Base-by-base conservation (phyloP, 2,329 filamentous ascomycete genomes). In the Pseudocercospora macadamiae region DNA sequence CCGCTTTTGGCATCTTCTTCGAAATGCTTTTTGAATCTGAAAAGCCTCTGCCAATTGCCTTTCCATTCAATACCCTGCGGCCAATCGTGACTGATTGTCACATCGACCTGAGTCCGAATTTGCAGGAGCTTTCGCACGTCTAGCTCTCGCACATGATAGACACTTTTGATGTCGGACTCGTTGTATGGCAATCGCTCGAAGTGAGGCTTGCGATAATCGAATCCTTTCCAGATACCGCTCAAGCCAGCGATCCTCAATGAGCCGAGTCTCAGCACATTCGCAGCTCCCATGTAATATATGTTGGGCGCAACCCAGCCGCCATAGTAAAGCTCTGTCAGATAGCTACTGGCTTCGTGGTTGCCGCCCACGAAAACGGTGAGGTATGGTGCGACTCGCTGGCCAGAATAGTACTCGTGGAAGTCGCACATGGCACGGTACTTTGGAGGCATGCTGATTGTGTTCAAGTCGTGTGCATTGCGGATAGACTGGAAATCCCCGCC, bases 301-400 rank as follows among this genome's bases (percentile, higher is more conserved):
- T 95, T 96, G 7, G 91, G 92, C 6, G 93, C 93, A 4, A 91
- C 95, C 95, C 95, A 99, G 51, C 95, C 95, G 52, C 95, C 95
- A 72, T 97, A 96, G 78, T 91, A 96, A 0, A 99, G 83, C 76
- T 99, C 95, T 80, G 88, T 95, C 4, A 96, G 80, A 75, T 97
- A 87, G 51, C 90, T 92, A 69, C 90, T 90, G 0, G 95, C 93
- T 77, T 99, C 95, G 70, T 99, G 95, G 72, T 99, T 99, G 2
- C 95, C 95, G 42, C 88, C 93, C 51, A 96, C 87, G 76, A 97
- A 97, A 44, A 97, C 80, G 14, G 95, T 99, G 45, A 96, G 82
- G 71, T 92, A 96, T 0, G 95, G 95, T 0, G 95, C 95, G 42
- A 75, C 83, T 55, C 86, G 85, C 16, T 79, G 74, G 47, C 95